Percentiles rank a stretch among this genome's conserved stretches.
phyloP scores from a whole-genome alignment of 2,329 filamentous ascomycete genomes.

The Trichoderma lentiforme region DNA sequence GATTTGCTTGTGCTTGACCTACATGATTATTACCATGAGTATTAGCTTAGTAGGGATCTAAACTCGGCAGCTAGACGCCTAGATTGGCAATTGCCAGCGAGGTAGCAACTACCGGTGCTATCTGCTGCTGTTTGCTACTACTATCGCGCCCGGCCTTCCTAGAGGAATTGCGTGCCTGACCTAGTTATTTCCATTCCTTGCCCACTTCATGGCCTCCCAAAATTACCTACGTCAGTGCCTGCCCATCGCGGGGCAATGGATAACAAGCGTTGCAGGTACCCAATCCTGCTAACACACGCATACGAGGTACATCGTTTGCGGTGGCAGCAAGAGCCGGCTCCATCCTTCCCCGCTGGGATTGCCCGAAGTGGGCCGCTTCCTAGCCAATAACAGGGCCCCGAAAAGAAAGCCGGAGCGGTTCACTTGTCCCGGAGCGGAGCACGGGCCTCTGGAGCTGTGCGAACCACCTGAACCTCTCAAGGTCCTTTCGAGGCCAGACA shows the following conservation, averaged over 20 bases:
- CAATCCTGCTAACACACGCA: not conserved
- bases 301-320: not conserved
- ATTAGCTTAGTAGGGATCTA: no score
- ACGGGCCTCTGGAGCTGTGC: not conserved
- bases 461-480: not conserved
- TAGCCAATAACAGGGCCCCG: not conserved
- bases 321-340: slow-evolving; percentile 1
- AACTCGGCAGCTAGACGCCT: not conserved
- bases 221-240: slow-evolving; percentile 5
- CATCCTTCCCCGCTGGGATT: not conserved
- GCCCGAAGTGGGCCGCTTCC: not conserved
- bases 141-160: not conserved
- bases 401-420: slow-evolving; percentile 14
- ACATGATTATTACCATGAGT: not conserved
- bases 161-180: not conserved
- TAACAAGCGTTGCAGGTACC: not conserved
- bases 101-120: not conserved
- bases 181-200: not conserved
- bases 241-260: not conserved
- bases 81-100: not conserved
- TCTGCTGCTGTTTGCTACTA: not conserved
- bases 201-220: not conserved
- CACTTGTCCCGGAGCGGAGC: not conserved
- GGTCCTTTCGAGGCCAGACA: not conserved
- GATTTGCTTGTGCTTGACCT: not conserved